Conservation (phyloP, 257 asterid genomes). For the Galeopsis tetrahit region DNA sequence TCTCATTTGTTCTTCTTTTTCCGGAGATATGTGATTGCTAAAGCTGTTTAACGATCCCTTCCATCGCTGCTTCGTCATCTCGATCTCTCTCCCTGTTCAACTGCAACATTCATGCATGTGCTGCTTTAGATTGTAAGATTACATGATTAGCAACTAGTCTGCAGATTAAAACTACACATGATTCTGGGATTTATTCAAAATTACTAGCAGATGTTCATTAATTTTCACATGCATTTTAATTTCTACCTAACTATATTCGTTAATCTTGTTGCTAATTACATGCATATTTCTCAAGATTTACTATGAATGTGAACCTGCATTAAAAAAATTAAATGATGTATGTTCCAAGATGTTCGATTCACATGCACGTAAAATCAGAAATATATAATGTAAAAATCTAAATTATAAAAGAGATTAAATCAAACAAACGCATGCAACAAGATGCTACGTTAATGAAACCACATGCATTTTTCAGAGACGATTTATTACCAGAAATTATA, state of each 20-base stretch:
- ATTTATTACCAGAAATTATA: slow-evolving; percentile 25
- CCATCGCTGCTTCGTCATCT: slow-evolving; percentile 57
- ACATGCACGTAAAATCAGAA: background rate
- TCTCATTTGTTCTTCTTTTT: slow-evolving; percentile 66
- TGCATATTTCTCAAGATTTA: background rate
- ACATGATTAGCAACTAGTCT: background rate
- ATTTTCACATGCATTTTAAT: background rate
- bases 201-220: background rate
- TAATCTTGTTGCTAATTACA: too few species aligned
- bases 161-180: background rate
- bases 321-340: background rate
- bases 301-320: background rate
- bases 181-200: slow-evolving; percentile 20
- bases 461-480: slow-evolving; percentile 2
- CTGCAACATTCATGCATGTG: too few species aligned
- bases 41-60: slow-evolving; percentile 50
- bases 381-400: background rate
- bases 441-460: background rate
- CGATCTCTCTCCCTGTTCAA: slow-evolving; percentile 18
- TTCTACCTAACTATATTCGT: too few species aligned
- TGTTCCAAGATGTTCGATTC: background rate
- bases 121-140: too few species aligned
- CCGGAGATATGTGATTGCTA: slow-evolving; percentile 61
- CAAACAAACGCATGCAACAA: background rate
- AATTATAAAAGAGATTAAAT: background rate